Evolutionary conservation across 2,329 filamentous ascomycete species (phyloP).

Genomic region (Ceratocystis eucalypticola): DNA sequence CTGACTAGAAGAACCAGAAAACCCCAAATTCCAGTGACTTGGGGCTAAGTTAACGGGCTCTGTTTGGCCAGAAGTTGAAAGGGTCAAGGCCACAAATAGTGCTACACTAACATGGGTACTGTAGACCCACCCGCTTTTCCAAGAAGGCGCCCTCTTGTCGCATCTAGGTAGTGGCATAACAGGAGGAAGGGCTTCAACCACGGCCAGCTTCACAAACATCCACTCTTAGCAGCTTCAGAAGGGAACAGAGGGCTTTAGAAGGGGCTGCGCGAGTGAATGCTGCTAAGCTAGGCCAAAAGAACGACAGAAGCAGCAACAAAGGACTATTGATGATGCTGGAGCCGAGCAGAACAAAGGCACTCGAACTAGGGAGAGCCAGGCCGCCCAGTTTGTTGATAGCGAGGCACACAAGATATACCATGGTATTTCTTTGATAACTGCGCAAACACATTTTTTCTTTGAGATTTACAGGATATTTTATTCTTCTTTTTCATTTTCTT

Average conservation of each 20-base stretch:
- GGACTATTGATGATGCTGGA: too few relatives aligned
- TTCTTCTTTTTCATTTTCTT: neutral
- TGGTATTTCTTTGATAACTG: too few relatives aligned
- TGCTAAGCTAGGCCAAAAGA: too few relatives aligned
- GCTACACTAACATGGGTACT: too few relatives aligned
- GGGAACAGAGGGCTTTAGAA: neutral
- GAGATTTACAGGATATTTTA: neutral
- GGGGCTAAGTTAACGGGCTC: neutral
- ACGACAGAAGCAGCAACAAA: too few relatives aligned
- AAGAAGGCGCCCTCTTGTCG: neutral
- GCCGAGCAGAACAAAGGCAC: too few relatives aligned
- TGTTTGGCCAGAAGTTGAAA: neutral
- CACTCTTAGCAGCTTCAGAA: conserved; percentile 7
- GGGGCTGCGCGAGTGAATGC: too few relatives aligned
- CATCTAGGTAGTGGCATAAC: conserved; percentile 14
- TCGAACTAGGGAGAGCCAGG: too few relatives aligned
- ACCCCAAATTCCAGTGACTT: neutral
- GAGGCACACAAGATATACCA: neutral
- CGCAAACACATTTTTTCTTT: too few relatives aligned
- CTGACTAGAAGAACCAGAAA: conserved; percentile 1
- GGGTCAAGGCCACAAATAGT: neutral
- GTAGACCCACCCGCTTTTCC: neutral
- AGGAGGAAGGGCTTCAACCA: conserved; percentile 8
- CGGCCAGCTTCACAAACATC: conserved; percentile 1
- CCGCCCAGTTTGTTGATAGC: neutral